phyloP scores from a whole-genome alignment of 495 filamentous ascomycete genomes.

The Lepidopterella palustris region DNA sequence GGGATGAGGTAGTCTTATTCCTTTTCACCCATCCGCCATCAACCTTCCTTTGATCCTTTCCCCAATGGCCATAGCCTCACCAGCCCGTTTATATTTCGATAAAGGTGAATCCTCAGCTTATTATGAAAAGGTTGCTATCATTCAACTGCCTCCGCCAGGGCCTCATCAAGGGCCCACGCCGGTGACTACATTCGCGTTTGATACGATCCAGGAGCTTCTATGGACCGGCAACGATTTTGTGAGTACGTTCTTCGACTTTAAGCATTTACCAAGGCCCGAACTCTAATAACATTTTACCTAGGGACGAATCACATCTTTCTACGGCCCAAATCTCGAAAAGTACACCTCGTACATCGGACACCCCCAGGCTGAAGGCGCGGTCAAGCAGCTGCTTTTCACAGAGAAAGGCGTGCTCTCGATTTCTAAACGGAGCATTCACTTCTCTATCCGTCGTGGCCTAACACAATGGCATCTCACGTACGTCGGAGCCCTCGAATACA shows the following conservation, averaged over 20 bases:
- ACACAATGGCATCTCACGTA: conserved; percentile 79
- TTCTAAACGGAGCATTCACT: conserved; percentile 71
- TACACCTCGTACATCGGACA: conserved; percentile 75
- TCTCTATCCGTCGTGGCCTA: conserved; percentile 70
- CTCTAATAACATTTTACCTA: conserved; percentile 33
- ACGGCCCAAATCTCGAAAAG: conserved; percentile 67
- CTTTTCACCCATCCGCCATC: not conserved
- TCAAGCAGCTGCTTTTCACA: conserved; percentile 77
- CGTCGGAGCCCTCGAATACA: conserved; percentile 22
- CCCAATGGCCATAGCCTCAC: not conserved
- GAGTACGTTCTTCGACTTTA: conserved; percentile 32
- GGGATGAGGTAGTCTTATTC: conserved; percentile 46
- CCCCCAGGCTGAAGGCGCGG: conserved; percentile 56
- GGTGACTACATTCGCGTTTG: conserved; percentile 72
- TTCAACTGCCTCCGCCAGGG: conserved; percentile 61
- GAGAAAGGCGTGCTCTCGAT: conserved; percentile 81
- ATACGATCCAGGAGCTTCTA: conserved; percentile 77
- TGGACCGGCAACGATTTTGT: conserved; percentile 91
- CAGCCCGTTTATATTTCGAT: not conserved
- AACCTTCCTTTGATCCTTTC: not conserved
- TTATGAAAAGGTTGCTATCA: conserved; percentile 57
- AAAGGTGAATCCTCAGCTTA: conserved; percentile 25
- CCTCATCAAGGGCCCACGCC: conserved; percentile 56
- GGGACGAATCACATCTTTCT: conserved; percentile 83
- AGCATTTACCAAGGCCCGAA: not conserved